Conservation (phyloP, 2,329 filamentous ascomycete genomes). For the Lecanicillium sp. region DNA sequence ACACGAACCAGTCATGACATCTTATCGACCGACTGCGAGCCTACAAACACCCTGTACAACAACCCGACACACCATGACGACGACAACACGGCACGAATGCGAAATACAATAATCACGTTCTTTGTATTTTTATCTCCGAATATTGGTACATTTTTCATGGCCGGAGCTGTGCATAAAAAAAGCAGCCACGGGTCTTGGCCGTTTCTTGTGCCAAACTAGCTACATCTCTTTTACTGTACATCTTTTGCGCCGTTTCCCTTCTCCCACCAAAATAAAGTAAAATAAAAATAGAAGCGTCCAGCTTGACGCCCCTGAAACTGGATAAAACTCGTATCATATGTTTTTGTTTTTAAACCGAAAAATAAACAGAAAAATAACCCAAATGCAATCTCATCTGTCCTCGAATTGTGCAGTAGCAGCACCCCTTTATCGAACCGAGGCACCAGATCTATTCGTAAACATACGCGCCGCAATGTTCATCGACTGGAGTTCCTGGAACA, state of each 20-base stretch:
- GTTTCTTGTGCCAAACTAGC: background rate
- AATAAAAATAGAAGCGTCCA: no score
- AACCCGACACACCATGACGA: slow-evolving; percentile 1
- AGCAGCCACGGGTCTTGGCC: background rate
- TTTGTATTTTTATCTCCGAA: slow-evolving; percentile 17
- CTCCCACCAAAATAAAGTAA: background rate
- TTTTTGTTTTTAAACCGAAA: background rate
- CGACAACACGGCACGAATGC: background rate
- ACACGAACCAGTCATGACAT: background rate
- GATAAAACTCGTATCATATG: background rate
- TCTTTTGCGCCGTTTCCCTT: background rate
- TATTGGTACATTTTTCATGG: slow-evolving; percentile 18
- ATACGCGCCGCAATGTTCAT: slow-evolving; percentile 99
- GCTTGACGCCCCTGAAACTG: background rate
- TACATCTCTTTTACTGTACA: slow-evolving; percentile 3
- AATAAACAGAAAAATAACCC: background rate
- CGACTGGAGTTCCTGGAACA: slow-evolving; percentile 95
- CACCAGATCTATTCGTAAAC: slow-evolving; percentile 82
- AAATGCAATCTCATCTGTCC: background rate
- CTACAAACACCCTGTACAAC: background rate
- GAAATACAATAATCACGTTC: slow-evolving; percentile 9
- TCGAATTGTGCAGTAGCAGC: background rate
- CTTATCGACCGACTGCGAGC: slow-evolving; percentile 14
- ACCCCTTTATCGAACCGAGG: slow-evolving; percentile 56
- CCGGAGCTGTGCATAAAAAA: slow-evolving; percentile 3